Evolutionary conservation across 192 early-diverging fungal genomes (phyloP).

Genomic region (Backusella tarrabulga): DNA sequence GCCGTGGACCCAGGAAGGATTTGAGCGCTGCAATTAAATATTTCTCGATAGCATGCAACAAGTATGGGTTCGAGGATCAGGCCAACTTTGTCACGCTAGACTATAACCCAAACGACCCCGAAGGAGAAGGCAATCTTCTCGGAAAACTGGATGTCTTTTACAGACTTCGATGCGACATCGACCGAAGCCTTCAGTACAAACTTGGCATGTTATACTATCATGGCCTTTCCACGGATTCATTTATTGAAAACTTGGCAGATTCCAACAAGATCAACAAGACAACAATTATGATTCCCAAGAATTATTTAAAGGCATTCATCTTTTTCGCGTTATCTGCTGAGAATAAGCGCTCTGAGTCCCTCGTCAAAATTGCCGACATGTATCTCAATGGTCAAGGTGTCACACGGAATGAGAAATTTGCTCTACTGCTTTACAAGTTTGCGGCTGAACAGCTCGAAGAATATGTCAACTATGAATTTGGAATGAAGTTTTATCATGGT

Average conservation of each 20-base stretch:
- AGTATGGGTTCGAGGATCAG: neutral
- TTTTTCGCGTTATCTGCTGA: neutral
- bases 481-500: neutral
- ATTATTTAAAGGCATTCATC: constrained; percentile 18
- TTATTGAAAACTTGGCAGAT: too few species aligned
- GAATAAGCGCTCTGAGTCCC: neutral
- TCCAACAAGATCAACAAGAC: too few species aligned
- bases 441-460: neutral
- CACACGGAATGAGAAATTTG: neutral
- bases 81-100: neutral
- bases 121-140: neutral
- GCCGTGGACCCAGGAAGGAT: neutral
- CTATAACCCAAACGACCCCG: neutral
- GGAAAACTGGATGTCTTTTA: neutral
- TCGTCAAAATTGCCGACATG: neutral
- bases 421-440: neutral
- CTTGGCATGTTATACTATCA: neutral
- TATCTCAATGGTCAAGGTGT: neutral
- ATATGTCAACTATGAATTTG: neutral
- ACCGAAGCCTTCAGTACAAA: neutral
- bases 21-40: neutral
- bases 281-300: neutral
- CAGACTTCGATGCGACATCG: too few species aligned
- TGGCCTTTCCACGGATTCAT: neutral
- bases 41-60: neutral